A percentile compares a stretch with the other conserved stretches of the same genome.
These are phyloP conservation scores for Ustilago nuda DNA, from an alignment of 1,284 basidiomycete genomes.

Conservation along the genomic window DNA sequence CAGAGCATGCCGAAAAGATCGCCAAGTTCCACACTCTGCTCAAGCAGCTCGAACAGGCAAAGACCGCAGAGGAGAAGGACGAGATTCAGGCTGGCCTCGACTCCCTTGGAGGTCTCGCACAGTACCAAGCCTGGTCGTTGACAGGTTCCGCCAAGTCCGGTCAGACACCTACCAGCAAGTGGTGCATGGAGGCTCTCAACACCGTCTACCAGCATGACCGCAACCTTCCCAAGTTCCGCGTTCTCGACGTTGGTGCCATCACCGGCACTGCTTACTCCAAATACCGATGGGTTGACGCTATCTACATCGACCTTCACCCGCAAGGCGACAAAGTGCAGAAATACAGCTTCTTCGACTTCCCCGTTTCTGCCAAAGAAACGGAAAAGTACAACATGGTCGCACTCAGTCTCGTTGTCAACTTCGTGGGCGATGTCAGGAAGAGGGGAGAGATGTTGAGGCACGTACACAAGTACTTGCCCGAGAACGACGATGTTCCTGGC, in stretches of 20 bases:
- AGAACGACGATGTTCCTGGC: constrained; percentile 40
- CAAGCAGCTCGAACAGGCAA: constrained; percentile 63
- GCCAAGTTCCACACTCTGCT: constrained; percentile 63
- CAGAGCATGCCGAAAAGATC: constrained; percentile 58
- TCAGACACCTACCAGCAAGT: constrained; percentile 57
- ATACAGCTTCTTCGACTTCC: constrained; percentile 70
- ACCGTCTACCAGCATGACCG: constrained; percentile 42
- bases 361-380: constrained; percentile 38
- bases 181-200: constrained; percentile 59
- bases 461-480: constrained; percentile 60
- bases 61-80: constrained; percentile 39
- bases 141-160: constrained; percentile 48
- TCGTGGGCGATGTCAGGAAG: constrained; percentile 68
- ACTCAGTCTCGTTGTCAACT: constrained; percentile 71
- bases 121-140: constrained; percentile 63
- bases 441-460: constrained; percentile 66
- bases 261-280: constrained; percentile 68
- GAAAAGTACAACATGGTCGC: constrained; percentile 69
- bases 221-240: constrained; percentile 33
- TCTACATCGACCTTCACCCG: constrained; percentile 70
- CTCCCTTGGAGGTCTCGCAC: constrained; percentile 59
- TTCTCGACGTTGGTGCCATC: constrained; percentile 71
- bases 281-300: constrained; percentile 68
- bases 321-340: constrained; percentile 66
- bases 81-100: constrained; percentile 50